These are phyloP conservation scores for Wickerhamomyces ciferrii DNA, from an alignment of 805 yeast species.

Conservation along the genomic window DNA sequence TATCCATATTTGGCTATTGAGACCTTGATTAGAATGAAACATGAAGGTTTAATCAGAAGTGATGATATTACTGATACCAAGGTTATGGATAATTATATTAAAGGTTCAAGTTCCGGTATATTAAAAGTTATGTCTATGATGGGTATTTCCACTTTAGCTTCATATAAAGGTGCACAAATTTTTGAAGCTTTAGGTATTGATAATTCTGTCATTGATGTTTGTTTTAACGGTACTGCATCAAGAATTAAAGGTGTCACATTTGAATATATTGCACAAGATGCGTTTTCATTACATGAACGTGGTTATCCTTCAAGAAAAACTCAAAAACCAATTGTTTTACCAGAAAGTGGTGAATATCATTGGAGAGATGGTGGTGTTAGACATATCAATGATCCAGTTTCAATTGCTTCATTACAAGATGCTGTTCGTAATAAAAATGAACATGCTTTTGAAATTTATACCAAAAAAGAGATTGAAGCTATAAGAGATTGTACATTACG, in stretches of 20 bases:
- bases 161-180: slow-evolving; percentile 99
- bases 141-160: slow-evolving; percentile 98
- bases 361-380: slow-evolving; percentile 99
- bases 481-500: slow-evolving; percentile 89
- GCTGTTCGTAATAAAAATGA: slow-evolving; percentile 98
- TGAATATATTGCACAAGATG: slow-evolving; percentile 95
- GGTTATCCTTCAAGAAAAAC: slow-evolving; percentile 82
- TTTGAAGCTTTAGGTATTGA: slow-evolving; percentile 96
- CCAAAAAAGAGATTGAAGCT: slow-evolving; percentile 87
- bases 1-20: slow-evolving; percentile 94
- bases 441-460: slow-evolving; percentile 84
- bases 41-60: slow-evolving; percentile 61
- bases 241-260: slow-evolving; percentile 94
- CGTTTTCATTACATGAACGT: slow-evolving; percentile 86
- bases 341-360: slow-evolving; percentile 96
- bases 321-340: slow-evolving; percentile 62
- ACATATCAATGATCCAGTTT: slow-evolving; percentile 91
- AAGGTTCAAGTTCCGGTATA: slow-evolving; percentile 86
- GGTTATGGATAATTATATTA: slow-evolving; percentile 73
- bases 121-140: slow-evolving; percentile 97
- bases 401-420: slow-evolving; percentile 93
- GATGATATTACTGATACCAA: slow-evolving; percentile 50
- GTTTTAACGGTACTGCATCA: slow-evolving; percentile 97
- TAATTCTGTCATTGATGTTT: slow-evolving; percentile 89
- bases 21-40: slow-evolving; percentile 77